Conservation (phyloP, 148 eudicot species). For the Diospyros kaki region DNA sequence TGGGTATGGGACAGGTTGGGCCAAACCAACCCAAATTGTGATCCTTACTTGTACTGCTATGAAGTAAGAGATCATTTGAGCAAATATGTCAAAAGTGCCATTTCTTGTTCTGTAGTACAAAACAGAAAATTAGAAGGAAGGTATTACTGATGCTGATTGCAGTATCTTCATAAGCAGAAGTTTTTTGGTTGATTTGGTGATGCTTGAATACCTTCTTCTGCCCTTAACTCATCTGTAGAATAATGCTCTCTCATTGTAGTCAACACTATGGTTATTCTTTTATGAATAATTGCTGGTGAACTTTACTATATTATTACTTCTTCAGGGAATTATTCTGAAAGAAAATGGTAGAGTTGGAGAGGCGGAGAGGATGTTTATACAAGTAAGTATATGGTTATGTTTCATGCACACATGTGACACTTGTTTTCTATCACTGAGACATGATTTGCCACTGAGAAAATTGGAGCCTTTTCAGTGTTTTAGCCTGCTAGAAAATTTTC, state of each 20-base stretch:
- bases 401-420: not conserved
- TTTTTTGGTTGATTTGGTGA: not conserved
- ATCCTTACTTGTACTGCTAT: no score
- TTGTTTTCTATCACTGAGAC: no score
- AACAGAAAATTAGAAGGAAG: not conserved
- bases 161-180: not conserved
- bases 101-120: not conserved
- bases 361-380: constrained; percentile 97
- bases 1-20: no score
- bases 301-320: not conserved
- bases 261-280: not conserved
- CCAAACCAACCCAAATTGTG: no score
- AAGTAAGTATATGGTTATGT: constrained; percentile 39
- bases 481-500: no score
- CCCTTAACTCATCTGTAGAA: not conserved
- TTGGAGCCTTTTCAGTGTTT: no score
- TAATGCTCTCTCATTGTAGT: not conserved
- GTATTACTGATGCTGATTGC: not conserved
- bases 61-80: not conserved
- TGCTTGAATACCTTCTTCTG: not conserved
- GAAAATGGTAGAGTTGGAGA: constrained; percentile 78
- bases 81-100: not conserved
- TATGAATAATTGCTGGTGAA: constrained; percentile 9
- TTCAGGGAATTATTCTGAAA: constrained; percentile 91
- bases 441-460: no score